Evolutionary conservation across 345 rosid genomes (phyloP), one percentile per base, ranked within the genome.

Genomic region (Punica granatum): DNA sequence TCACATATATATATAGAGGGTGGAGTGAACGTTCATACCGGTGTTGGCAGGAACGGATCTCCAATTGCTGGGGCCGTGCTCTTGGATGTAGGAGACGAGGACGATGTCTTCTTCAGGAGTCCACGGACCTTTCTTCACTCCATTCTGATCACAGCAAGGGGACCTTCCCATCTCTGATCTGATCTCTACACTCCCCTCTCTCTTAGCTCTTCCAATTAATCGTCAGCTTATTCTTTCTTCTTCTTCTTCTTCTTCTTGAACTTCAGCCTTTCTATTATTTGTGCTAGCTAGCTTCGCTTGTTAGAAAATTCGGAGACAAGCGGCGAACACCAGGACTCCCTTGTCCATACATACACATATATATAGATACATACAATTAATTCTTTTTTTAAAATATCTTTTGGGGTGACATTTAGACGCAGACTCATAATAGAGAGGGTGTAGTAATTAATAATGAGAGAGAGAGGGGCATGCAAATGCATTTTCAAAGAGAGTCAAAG

Each of bases 51-150:
- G 86, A 26, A 82, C 80, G 51, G 78, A 67, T 73, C 79, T 75
- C 86, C 86, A 82, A 46, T 82, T 82, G 0, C 80, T 78, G 72
- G 84, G 77, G 25, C 86, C 86, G 68, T 80, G 79, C 42, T 80
- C 73, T 70, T 82, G 86, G 61, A 82, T 72, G 51, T 82, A 72
- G 34, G 84, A 73, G 25, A 82, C 84, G 61, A 82, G 65, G 39
- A 71, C 59, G 78, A 82, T 82, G 71, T 82, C 86, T 63, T 82
- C 86, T 69, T 82, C 86, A 3, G 86, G 86, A 59, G 86, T 80
- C 86, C 86, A 82, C 13, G 82, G 84, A 7, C 86, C 86, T 80
- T 82, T 77, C 75, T 80, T 82, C 69, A 82, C 74, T 6, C 84
- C 84, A 33, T 49, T 30, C 73, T 82, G 78, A 66, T 82, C 78